Evolutionary conservation across 176 grass and related monocot genomes (phyloP), one percentile per base, ranked within the genome.

Genomic region (Triticum monococcum): DNA sequence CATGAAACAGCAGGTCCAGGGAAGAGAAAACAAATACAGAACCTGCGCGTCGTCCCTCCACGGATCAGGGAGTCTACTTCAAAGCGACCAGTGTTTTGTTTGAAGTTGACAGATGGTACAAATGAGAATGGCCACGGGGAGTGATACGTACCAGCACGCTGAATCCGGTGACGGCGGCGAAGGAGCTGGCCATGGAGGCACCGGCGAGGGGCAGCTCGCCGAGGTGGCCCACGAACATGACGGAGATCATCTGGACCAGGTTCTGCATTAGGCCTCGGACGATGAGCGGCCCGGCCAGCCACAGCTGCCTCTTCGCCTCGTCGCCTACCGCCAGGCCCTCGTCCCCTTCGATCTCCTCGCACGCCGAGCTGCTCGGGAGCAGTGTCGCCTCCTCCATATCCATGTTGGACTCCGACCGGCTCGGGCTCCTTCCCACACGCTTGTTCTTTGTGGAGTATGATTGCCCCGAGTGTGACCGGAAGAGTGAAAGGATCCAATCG

Each of bases 211-310:
- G 84, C 2, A 85, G 83, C 74, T 87, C 78, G 35, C 77, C 77
- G 78, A 87, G 85, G 85, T 87, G 68, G 30, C 85, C 78, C 4
- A 87, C 78, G n/a, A 37, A 81, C 79, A 87, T 87, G 10, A 81
- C 20, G 35, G 86, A 75, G 60, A 87, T 57, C 79, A 81, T 81
- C 79, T 75, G 79, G 86, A 87, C 41, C 16, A 75, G 10, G 69
- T 50, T 56, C 69, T 30, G 79, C 30, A 81, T 22, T 60, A 67
- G 85, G 13, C 4, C 24, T 28, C 86, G 31, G 31, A 23, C 41
- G n/a, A 87, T 40, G 40, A 87, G 16, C n/a, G 78, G 86, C 30
- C 86, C 86, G 7, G 86, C 60, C 3, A 87, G 79, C 86, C 86
- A 25, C 11, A 87, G 41, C 40, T 81, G 86, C 69, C 2, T 65